Evolutionary conservation across 192 early-diverging fungal genomes (phyloP), one percentile per base, ranked within the genome.

Genomic region (Entomortierella lignicola): DNA sequence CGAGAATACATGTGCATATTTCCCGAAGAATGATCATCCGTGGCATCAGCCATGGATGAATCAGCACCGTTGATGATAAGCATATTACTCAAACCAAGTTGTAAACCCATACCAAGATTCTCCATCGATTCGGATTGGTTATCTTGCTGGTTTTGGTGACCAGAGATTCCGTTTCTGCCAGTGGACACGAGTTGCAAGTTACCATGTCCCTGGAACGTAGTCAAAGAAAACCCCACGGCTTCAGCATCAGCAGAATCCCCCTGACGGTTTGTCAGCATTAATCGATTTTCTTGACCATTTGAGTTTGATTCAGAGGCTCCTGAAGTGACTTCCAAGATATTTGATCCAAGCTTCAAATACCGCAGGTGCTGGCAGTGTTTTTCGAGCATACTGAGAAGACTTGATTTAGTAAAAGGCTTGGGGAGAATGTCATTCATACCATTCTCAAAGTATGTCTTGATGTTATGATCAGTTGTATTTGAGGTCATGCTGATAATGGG

Each of bases 401-500:
- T 77, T 50, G 68, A 51, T 29, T 70, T 83, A 7, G 84, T 70
- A 60, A 92, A 91, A 7, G 92, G 92, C 69, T 93, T 93, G 2
- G 88, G 81, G 0, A 93, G 73, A 10, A 92, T 82, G 62, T 92
- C 92, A 47, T 90, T 89, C 90, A 93, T 92, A 4, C 91, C 91
- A 55, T 82, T 88, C 15, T 75, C 82, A 31, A 88, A 82, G 60
- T 92, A 93, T 11, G 70, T 86, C 71, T 89, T 83, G 51, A 90
- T 86, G 37, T 92, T 87, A 30, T 71, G 81, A 18, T 84, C 83
- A 0, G 89, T 87, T 10, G 86, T 89, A 44, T 91, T 91, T 3
- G 85, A 81, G 6, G 91, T 91, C 92, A 94, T 94, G 12, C 87
- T 85, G 48, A 94, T 89, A 34, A 94, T 92, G 8, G 91, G 91